Conservation (phyloP, 1,284 basidiomycete species). For the Pascua sp. region DNA sequence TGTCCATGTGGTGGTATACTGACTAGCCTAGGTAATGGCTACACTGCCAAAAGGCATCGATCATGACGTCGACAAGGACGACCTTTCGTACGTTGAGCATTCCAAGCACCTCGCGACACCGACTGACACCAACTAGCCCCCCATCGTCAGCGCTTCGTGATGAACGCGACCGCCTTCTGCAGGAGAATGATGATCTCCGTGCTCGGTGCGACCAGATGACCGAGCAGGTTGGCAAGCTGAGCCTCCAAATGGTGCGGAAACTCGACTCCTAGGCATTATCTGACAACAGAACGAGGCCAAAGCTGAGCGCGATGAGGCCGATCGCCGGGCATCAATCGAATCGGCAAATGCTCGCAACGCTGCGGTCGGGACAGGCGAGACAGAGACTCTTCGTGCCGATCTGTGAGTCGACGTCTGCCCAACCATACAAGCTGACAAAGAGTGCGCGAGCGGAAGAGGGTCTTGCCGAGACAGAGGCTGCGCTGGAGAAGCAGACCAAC, state of each 20-base stretch:
- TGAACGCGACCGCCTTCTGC: slow-evolving; percentile 38
- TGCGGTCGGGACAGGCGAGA: slow-evolving; percentile 53
- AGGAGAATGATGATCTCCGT: slow-evolving; percentile 42
- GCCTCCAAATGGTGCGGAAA: slow-evolving; percentile 26
- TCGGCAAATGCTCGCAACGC: slow-evolving; percentile 3
- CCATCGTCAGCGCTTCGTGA: slow-evolving; percentile 21
- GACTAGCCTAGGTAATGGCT: slow-evolving; percentile 27
- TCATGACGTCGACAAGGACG: slow-evolving; percentile 2
- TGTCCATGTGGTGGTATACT: not conserved
- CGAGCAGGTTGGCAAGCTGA: slow-evolving; percentile 42
- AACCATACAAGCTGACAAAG: too few relatives aligned
- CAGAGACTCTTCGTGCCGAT: slow-evolving; percentile 70
- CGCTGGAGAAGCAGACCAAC: slow-evolving; percentile 70
- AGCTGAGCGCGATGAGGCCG: slow-evolving; percentile 7
- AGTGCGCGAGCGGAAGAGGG: slow-evolving; percentile 65
- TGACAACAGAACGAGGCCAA: slow-evolving; percentile 3
- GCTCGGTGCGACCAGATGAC: slow-evolving; percentile 31
- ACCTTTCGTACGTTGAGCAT: slow-evolving; percentile 5
- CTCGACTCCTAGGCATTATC: too few relatives aligned
- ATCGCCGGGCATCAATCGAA: slow-evolving; percentile 8
- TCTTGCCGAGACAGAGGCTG: slow-evolving; percentile 69
- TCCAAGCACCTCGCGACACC: too few relatives aligned
- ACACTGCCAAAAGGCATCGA: slow-evolving; percentile 28
- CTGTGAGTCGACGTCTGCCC: slow-evolving; percentile 54
- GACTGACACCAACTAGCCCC: slow-evolving; percentile 2